Percentiles rank a stretch among this genome's conserved stretches.
Evolutionary conservation across 345 rosid genomes (phyloP).

Genomic region (Linum lewisii): DNA sequence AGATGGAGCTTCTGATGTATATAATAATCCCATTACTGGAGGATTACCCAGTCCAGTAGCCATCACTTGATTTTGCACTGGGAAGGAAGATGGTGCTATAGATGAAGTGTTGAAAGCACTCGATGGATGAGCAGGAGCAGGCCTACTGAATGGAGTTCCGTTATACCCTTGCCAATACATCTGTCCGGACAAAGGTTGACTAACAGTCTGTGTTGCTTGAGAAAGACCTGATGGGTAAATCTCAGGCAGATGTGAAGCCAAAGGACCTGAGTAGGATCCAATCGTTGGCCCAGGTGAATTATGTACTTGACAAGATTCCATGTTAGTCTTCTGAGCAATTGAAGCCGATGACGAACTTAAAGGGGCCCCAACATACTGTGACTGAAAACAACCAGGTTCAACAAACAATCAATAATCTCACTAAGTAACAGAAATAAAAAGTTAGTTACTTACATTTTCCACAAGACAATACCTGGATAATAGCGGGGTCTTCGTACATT

Average conservation of each 20-base stretch:
- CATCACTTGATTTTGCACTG: constrained; percentile 12
- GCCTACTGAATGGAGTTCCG: constrained; percentile 11
- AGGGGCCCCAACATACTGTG: constrained; percentile 26
- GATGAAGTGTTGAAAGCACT: constrained; percentile 16
- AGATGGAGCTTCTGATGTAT: constrained; percentile 16
- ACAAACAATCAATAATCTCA: background rate
- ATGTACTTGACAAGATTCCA: constrained; percentile 15
- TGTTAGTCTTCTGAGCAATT: constrained; percentile 11
- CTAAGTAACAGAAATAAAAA: background rate
- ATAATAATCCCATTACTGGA: constrained; percentile 11
- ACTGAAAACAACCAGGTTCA: constrained; percentile 11
- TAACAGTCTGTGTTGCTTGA: constrained; percentile 15
- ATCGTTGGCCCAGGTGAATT: constrained; percentile 22
- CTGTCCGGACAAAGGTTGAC: constrained; percentile 13
- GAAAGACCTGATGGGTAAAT: constrained; percentile 12
- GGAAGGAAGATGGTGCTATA: constrained; percentile 13
- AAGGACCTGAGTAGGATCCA: constrained; percentile 12
- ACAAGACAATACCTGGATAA: constrained; percentile 28
- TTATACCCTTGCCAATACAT: constrained; percentile 17
- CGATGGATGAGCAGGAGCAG: constrained; percentile 10
- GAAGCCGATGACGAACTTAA: constrained; percentile 5
- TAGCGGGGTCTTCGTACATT: constrained; percentile 28
- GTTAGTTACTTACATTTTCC: background rate
- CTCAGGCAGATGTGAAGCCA: constrained; percentile 14
- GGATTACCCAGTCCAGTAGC: constrained; percentile 9